phyloP scores from a whole-genome alignment of 805 yeast species.

The Pichia californica region DNA sequence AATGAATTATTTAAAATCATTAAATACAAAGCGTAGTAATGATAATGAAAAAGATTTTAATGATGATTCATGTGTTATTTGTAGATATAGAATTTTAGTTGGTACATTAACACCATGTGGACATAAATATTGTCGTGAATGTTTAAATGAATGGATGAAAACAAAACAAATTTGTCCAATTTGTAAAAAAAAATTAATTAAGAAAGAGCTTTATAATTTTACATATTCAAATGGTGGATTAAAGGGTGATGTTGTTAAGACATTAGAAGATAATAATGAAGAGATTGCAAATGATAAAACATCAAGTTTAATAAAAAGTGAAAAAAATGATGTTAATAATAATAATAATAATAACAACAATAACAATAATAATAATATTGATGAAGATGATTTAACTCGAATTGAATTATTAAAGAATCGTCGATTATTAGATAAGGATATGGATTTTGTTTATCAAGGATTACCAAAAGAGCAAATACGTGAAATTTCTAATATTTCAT shows the following conservation, averaged over 20 bases:
- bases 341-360: too few relatives aligned
- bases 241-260: slow-evolving; percentile 38
- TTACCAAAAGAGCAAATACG: slow-evolving; percentile 35
- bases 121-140: slow-evolving; percentile 80
- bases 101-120: slow-evolving; percentile 91
- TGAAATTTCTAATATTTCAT: slow-evolving; percentile 38
- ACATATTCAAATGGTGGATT: slow-evolving; percentile 51
- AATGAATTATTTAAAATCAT: slow-evolving; percentile 42
- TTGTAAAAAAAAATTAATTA: slow-evolving; percentile 53
- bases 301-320: too few relatives aligned
- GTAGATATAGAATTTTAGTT: slow-evolving; percentile 58
- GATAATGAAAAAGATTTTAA: slow-evolving; percentile 21
- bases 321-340: too few relatives aligned
- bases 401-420: slow-evolving; percentile 22
- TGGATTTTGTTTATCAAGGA: slow-evolving; percentile 40
- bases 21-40: slow-evolving; percentile 21
- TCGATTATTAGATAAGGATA: slow-evolving; percentile 23
- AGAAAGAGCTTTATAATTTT: slow-evolving; percentile 59
- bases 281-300: slow-evolving; percentile 16
- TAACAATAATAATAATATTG: slow-evolving; percentile 4
- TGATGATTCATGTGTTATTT: slow-evolving; percentile 64
- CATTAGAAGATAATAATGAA: slow-evolving; percentile 4
- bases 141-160: slow-evolving; percentile 65
- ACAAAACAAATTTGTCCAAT: slow-evolving; percentile 65
- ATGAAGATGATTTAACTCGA: slow-evolving; percentile 8